Base-by-base conservation (phyloP, 768 basidiomycete genomes). In the Royoungia palumana region DNA sequence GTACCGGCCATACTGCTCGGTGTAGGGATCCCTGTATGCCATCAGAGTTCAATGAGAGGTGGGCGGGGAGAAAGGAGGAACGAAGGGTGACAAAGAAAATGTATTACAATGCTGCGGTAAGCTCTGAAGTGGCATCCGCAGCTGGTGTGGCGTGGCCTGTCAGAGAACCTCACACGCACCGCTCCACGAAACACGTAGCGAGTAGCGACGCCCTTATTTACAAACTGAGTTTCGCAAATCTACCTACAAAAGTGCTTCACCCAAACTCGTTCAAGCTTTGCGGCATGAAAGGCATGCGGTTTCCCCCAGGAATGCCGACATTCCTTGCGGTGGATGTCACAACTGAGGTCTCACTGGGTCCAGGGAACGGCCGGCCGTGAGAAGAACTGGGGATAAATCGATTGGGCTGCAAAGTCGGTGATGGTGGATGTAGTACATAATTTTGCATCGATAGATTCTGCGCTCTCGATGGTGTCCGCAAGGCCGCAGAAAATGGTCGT, bases 11-110 rank as follows among this genome's bases (percentile, higher is more conserved):
- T 57, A 56, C 43, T 63, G 70, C 43, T 64, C 71, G 51, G 72
- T 50, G 59, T 82, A 79, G 19, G 81, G 80, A 63, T 84, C 80
- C 50, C 67, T 72, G 65, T 82, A 81, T 74, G 82, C 79, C 54
- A 64, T 68, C 43, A 51, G 46, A 28, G 45, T 35, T 47, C 20
- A 17, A 27, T 6, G 38, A 28, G 19, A 19, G 30, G 35, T 14
- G 46, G 35, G 12, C 6, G n/a, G 19, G 43, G 47, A 10, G 35
- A 20, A 11, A 43, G 51, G 46, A n/a, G 32, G 28, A 28, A 12
- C 7, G 28, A 12, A 12, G 10, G 13, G 28, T 28, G 6, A 28
- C 28, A 28, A 28, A 28, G 28, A 28, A 13, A 28, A 28, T 28
- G 28, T 28, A 28, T 28, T 28, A 11, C 11, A 27, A 50, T 62